Evolutionary conservation across 73 alveolate species (phyloP).

Genomic region (Tetrahymena borealis): DNA sequence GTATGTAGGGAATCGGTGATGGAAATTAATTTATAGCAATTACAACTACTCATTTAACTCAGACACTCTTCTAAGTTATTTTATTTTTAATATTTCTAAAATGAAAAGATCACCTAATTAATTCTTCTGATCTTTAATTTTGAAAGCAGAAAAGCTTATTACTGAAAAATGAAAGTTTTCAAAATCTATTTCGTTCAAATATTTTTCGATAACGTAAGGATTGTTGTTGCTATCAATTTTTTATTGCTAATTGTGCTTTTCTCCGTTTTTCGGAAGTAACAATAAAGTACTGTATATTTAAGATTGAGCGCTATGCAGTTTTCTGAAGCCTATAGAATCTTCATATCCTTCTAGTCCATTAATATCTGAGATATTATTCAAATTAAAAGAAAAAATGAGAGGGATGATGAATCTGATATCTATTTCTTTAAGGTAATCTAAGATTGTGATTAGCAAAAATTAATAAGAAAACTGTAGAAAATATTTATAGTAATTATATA

Average conservation of each 20-base stretch:
- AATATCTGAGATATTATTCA: background rate
- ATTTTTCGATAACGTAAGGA: background rate
- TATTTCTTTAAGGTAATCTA: background rate
- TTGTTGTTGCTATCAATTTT: background rate
- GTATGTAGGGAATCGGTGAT: background rate
- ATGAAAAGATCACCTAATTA: background rate
- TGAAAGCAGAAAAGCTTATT: background rate
- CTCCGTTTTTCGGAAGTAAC: background rate
- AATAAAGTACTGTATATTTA: background rate
- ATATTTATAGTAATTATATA: too few species aligned
- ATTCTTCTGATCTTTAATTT: background rate
- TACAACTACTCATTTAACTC: background rate
- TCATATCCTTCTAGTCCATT: background rate
- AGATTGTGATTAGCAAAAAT: too few species aligned
- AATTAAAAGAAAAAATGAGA: background rate
- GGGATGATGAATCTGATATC: background rate
- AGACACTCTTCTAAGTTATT: background rate
- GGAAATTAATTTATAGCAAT: background rate
- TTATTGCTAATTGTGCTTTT: background rate
- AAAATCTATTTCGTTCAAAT: background rate
- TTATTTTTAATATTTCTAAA: background rate
- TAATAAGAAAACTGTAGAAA: too few species aligned
- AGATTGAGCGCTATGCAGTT: background rate
- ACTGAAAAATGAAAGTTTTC: background rate
- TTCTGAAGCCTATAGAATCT: background rate